Evolutionary conservation across 441 rosid genomes (phyloP).

Genomic region (Francoa sonchifolia): DNA sequence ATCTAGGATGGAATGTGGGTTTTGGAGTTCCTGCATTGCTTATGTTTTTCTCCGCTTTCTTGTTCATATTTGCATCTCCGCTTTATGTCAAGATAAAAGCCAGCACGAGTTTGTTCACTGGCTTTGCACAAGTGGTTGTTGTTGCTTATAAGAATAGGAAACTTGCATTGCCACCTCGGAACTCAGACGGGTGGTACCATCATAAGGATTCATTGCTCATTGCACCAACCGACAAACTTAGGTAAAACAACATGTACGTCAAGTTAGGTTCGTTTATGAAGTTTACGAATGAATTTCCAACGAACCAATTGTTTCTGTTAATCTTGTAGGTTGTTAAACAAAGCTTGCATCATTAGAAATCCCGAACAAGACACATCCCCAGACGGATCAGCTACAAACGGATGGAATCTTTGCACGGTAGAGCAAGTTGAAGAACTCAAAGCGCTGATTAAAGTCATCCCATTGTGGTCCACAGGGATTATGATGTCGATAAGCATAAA

Average conservation of each 20-base stretch:
- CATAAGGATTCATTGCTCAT: conserved; percentile 29
- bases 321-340: conserved; percentile 61
- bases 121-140: conserved; percentile 53
- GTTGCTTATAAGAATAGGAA: conserved; percentile 57
- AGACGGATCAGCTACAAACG: conserved; percentile 42
- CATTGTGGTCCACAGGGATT: conserved; percentile 83
- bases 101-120: conserved; percentile 49
- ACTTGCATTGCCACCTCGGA: conserved; percentile 30
- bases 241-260: no score
- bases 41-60: conserved; percentile 39
- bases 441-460: conserved; percentile 62
- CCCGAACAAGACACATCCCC: conserved; percentile 42
- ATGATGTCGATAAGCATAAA: conserved; percentile 51
- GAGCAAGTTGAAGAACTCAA: conserved; percentile 84
- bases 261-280: no score
- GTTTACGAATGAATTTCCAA: no score
- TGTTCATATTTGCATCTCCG: conserved; percentile 61
- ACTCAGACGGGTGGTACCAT: conserved; percentile 31
- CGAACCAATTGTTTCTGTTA: no score
- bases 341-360: conserved; percentile 64
- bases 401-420: conserved; percentile 77
- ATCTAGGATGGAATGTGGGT: conserved; percentile 68
- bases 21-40: conserved; percentile 73
- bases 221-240: conserved; percentile 42
- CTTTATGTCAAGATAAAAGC: conserved; percentile 47